Evolutionary conservation across 1,284 basidiomycete genomes (phyloP).

Genomic region (Rhodotorula sp.): DNA sequence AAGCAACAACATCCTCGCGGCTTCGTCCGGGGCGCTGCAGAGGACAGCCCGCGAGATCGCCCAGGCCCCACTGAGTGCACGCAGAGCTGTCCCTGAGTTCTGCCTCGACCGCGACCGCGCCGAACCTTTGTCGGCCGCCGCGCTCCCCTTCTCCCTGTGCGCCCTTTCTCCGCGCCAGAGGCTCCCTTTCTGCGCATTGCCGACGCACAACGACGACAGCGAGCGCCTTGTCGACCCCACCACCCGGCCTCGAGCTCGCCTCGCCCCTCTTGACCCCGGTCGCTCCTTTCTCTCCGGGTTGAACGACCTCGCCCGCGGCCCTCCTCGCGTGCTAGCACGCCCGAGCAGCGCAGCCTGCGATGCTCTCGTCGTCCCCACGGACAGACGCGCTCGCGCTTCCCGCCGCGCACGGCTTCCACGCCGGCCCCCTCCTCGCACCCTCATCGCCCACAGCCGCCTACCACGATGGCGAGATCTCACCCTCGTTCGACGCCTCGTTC

Average conservation of each 20-base stretch:
- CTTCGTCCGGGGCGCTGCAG: too few relatives aligned
- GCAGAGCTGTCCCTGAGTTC: not conserved
- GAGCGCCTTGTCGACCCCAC: not conserved
- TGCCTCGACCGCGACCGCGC: not conserved
- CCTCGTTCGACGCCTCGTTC: conserved; percentile 41
- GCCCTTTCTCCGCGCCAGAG: not conserved
- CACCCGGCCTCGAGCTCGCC: not conserved
- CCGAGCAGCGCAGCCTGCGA: not conserved
- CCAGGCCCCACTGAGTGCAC: too few relatives aligned
- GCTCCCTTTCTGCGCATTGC: not conserved
- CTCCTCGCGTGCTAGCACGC: not conserved
- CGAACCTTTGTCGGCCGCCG: not conserved
- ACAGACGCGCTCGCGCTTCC: not conserved
- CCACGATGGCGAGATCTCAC: conserved; percentile 38
- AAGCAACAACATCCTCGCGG: too few relatives aligned
- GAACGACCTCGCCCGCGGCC: not conserved
- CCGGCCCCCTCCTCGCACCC: conserved; percentile 17
- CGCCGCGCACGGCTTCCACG: not conserved
- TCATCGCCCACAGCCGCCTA: conserved; percentile 35
- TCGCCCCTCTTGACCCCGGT: not conserved
- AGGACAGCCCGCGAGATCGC: too few relatives aligned
- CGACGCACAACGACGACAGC: not conserved
- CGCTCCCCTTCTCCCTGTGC: not conserved
- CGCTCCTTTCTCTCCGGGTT: not conserved
- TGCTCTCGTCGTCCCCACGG: conserved; percentile 24